phyloP scores from a whole-genome alignment of 108 stramenopile genomes.

The Phaeodactylum tricornutum region DNA sequence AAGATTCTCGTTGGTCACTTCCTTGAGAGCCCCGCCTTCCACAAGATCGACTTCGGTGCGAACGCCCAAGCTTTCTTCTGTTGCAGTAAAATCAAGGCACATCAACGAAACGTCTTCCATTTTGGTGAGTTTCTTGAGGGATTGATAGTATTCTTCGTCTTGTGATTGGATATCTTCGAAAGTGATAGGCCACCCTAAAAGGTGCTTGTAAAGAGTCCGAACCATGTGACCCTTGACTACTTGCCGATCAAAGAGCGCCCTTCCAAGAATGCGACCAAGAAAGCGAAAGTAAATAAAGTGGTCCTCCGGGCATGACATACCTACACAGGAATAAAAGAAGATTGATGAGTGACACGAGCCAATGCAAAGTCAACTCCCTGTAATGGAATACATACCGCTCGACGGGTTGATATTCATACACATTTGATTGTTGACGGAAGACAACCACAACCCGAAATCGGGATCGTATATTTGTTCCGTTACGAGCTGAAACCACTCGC shows the following conservation, averaged over 20 bases:
- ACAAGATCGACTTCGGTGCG: conserved; percentile 78
- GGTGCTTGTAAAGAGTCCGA: conserved; percentile 93
- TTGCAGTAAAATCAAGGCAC: conserved; percentile 93
- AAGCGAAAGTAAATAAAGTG: conserved; percentile 96
- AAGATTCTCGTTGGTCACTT: conserved; percentile 92
- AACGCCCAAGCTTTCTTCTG: conserved; percentile 80
- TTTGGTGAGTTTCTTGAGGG: conserved; percentile 46
- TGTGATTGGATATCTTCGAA: conserved; percentile 84
- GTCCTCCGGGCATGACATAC: conserved; percentile 79
- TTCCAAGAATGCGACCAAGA: conserved; percentile 91
- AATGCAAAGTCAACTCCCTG: background rate
- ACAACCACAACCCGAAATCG: conserved; percentile 89
- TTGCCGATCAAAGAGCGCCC: conserved; percentile 95
- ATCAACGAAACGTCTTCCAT: conserved; percentile 74
- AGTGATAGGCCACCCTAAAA: conserved; percentile 95
- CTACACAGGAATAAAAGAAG: conserved; percentile 12
- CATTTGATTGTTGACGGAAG: conserved; percentile 85
- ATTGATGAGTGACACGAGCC: background rate
- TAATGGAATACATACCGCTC: conserved; percentile 43
- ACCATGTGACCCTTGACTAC: conserved; percentile 95
- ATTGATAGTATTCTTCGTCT: conserved; percentile 81
- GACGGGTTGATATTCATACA: conserved; percentile 88
- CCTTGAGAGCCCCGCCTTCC: conserved; percentile 71
- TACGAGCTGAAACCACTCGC: conserved; percentile 93
- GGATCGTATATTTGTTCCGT: conserved; percentile 92